Percentiles rank a stretch among this genome's conserved stretches.
phyloP scores from a whole-genome alignment of 176 grass and related monocot species.

The Juncus inflexus region DNA sequence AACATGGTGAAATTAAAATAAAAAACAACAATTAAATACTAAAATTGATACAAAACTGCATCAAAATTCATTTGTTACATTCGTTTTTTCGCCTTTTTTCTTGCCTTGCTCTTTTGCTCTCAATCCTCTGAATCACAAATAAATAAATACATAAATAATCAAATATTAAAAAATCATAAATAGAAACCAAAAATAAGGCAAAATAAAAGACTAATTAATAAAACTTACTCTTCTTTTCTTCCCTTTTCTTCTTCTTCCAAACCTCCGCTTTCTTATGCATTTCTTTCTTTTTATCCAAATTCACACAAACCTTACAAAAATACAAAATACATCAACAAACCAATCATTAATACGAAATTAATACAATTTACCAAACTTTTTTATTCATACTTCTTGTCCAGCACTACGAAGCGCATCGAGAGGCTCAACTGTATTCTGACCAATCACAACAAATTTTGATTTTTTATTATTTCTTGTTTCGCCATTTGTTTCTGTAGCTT shows the following conservation, averaged over 20 bases:
- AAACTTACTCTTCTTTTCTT: slow-evolving; percentile 72
- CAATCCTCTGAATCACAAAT: slow-evolving; percentile 37
- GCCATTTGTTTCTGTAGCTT: slow-evolving; percentile 64
- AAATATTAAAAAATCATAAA: no score
- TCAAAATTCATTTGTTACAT: slow-evolving; percentile 21
- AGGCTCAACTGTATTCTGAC: slow-evolving; percentile 75
- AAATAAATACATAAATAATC: neutral
- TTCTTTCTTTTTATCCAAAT: slow-evolving; percentile 67
- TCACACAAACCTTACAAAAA: slow-evolving; percentile 69
- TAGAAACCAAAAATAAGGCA: slow-evolving; percentile 5
- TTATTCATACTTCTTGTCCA: slow-evolving; percentile 58
- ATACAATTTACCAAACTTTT: neutral
- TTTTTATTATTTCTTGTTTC: slow-evolving; percentile 34
- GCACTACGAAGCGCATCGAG: slow-evolving; percentile 81
- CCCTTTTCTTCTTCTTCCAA: slow-evolving; percentile 60
- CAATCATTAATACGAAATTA: neutral
- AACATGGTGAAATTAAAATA: no score
- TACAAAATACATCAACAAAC: neutral
- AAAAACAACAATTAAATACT: no score
- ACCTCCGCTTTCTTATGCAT: slow-evolving; percentile 47
- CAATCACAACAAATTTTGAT: slow-evolving; percentile 57
- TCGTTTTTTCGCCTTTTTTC: slow-evolving; percentile 51
- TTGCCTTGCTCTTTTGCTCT: slow-evolving; percentile 61
- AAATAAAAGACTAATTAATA: slow-evolving; percentile 1
- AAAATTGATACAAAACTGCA: no score